Base-by-base conservation (phyloP, 139 green algal genomes). In the Chara braunii region DNA sequence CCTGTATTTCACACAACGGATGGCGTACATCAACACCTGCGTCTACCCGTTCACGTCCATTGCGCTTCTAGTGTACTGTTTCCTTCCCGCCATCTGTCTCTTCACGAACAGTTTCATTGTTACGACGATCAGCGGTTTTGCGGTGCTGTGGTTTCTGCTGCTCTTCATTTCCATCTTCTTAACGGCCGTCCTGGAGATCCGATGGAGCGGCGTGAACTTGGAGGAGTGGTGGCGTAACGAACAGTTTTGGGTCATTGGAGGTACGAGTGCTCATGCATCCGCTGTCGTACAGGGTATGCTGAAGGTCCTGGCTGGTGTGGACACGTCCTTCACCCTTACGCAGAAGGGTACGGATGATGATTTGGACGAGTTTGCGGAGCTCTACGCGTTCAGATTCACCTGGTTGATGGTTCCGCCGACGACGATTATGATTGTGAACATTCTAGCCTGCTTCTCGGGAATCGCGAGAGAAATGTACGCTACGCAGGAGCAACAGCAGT, bases 301-400 rank as follows among this genome's bases (percentile, higher is more conserved):
- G 30, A 74, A 74, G 22, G 65, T 74, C n/a, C 34, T 74, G 5
- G 65, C 65, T n/a, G 65, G 65, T 29, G 60, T 74, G 12, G 65
- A 74, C 3, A 74, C 65, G 14, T 70, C 67, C 3, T 77, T 77
- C 60, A 72, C 44, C 1, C 32, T 77, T 37, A 77, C 68, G 3
- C 33, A 48, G n/a, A 77, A 77, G 42, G 29, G 35, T 22, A 32
- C 26, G 1, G 62, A 70, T n/a, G 8, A 65, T 7, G 68, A 73
- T 3, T 60, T 67, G 26, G 48, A 40, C 3, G 65, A 74, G 43
- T 74, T 55, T 61, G 65, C 60, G 7, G 59, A 73, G 68, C 68
- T 72, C 1, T 77, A 73, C 9, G 14, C 57, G 2, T 65, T 72
- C 44, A 70, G 57, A 26, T 77, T 29, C 28, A 77, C 68, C 3